A percentile compares a stretch with the other conserved stretches of the same genome.
phyloP scores from a whole-genome alignment of 768 basidiomycete species.

The Boletus rufocinnamomeus region DNA sequence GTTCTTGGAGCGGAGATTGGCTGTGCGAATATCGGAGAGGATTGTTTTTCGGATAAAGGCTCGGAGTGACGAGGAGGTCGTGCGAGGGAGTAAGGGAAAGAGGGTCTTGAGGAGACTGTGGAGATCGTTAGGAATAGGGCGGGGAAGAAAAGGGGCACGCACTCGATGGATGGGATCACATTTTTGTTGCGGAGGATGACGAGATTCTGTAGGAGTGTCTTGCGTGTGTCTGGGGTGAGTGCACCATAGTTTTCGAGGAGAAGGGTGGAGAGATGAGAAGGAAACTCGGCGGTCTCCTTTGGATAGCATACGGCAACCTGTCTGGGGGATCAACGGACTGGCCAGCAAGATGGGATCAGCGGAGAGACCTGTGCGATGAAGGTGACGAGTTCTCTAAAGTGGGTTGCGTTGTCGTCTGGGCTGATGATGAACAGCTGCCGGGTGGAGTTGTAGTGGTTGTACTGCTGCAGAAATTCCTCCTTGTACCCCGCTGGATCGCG shows the following conservation, averaged over 20 bases:
- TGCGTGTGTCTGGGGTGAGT: conserved; percentile 79
- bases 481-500: conserved; percentile 87
- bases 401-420: conserved; percentile 81
- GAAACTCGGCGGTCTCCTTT: conserved; percentile 83
- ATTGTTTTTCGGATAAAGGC: conserved; percentile 91
- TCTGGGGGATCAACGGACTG: not conserved
- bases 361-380: conserved; percentile 73
- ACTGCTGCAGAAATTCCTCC: conserved; percentile 96
- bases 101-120: conserved; percentile 81
- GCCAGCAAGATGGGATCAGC: no score
- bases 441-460: conserved; percentile 90
- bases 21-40: conserved; percentile 87
- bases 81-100: conserved; percentile 95
- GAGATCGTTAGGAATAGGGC: conserved; percentile 4
- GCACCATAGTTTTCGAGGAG: conserved; percentile 77
- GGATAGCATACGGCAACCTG: conserved; percentile 75
- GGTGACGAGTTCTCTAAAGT: conserved; percentile 83
- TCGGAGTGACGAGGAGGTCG: conserved; percentile 82
- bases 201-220: conserved; percentile 83
- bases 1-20: conserved; percentile 86
- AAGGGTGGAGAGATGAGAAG: conserved; percentile 73
- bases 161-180: conserved; percentile 93
- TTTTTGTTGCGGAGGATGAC: conserved; percentile 93
- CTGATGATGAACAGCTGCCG: conserved; percentile 81
- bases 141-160: conserved; percentile 31